A percentile compares a stretch with the other conserved stretches of the same genome.
Evolutionary conservation across 2,329 filamentous ascomycete species (phyloP).

Genomic region (Zalaria obscura): DNA sequence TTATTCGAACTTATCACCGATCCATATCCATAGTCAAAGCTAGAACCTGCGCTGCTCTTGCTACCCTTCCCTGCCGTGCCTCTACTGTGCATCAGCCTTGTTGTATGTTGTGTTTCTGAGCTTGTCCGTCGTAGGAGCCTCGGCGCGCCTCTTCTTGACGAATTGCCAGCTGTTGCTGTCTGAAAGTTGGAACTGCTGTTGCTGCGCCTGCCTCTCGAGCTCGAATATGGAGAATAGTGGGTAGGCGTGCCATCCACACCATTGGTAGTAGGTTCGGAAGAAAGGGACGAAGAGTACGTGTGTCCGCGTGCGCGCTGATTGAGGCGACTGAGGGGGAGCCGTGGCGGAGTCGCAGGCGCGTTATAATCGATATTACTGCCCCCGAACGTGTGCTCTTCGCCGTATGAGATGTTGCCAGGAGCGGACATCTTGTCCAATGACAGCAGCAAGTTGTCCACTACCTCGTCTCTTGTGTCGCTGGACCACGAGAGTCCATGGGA

Average conservation of each 20-base stretch:
- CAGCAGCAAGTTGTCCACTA: slow-evolving; percentile 90
- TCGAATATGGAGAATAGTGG: slow-evolving; percentile 24
- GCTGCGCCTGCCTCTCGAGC: slow-evolving; percentile 49
- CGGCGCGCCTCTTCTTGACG: slow-evolving; percentile 1
- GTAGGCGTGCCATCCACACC: slow-evolving; percentile 20
- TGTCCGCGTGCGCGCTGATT: slow-evolving; percentile 38
- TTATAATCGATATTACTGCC: slow-evolving; percentile 8
- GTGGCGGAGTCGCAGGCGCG: slow-evolving; percentile 10
- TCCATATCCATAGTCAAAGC: slow-evolving; percentile 49
- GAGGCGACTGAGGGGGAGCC: slow-evolving; percentile 14
- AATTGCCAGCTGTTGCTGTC: slow-evolving; percentile 6
- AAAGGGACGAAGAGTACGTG: slow-evolving; percentile 45
- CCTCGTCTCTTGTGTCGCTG: slow-evolving; percentile 69
- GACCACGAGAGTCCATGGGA: slow-evolving; percentile 79
- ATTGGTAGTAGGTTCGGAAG: slow-evolving; percentile 38
- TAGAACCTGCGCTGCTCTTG: slow-evolving; percentile 56
- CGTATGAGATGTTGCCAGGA: slow-evolving; percentile 4
- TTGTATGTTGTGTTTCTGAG: slow-evolving; percentile 8
- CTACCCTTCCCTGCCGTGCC: slow-evolving; percentile 40
- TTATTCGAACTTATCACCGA: slow-evolving; percentile 43
- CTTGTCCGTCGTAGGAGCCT: slow-evolving; percentile 8
- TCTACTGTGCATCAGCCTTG: slow-evolving; percentile 11
- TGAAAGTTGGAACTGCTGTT: slow-evolving; percentile 64
- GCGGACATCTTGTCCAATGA: slow-evolving; percentile 73
- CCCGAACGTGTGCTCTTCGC: no score